Evolutionary conservation across 768 basidiomycete genomes (phyloP).

Genomic region (Podaxis sp.): DNA sequence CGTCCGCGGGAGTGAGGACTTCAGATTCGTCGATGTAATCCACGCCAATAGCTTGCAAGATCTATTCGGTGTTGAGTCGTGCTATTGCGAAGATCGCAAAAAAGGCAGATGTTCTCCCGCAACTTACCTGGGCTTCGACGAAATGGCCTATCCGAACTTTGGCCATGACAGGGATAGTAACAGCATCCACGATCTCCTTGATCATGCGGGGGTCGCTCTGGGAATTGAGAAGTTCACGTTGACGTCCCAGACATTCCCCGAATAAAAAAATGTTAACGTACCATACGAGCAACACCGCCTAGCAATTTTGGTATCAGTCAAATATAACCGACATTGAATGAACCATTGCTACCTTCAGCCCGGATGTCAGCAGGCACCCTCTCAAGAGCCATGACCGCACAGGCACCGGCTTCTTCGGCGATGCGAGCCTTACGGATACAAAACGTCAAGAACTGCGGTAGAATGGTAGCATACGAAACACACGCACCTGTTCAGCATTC

Average conservation of each 20-base stretch:
- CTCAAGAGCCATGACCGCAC: conserved; percentile 97
- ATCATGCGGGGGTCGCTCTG: conserved; percentile 96
- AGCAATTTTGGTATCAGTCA: conserved; percentile 11
- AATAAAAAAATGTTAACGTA: conserved; percentile 31
- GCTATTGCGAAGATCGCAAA: conserved; percentile 1
- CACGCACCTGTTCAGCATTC: conserved; percentile 58
- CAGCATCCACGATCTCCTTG: conserved; percentile 91
- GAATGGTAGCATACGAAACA: conserved; percentile 9
- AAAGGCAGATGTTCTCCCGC: background rate
- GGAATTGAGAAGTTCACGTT: conserved; percentile 14
- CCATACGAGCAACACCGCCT: conserved; percentile 96
- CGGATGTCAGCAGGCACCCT: conserved; percentile 96
- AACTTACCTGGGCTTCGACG: conserved; percentile 85
- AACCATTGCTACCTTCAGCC: conserved; percentile 46
- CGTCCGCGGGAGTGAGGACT: conserved; percentile 95
- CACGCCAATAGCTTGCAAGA: conserved; percentile 89
- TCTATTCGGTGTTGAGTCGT: conserved; percentile 41
- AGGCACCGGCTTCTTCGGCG: conserved; percentile 96
- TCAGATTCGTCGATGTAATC: conserved; percentile 97
- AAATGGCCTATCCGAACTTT: conserved; percentile 97
- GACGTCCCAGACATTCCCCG: conserved; percentile 14
- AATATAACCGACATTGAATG: background rate
- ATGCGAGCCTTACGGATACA: conserved; percentile 72
- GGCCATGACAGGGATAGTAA: conserved; percentile 97
- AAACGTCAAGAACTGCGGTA: conserved; percentile 14